Evolutionary conservation across 805 yeast genomes (phyloP).

Genomic region (Saccharomycopsis fibuligera): DNA sequence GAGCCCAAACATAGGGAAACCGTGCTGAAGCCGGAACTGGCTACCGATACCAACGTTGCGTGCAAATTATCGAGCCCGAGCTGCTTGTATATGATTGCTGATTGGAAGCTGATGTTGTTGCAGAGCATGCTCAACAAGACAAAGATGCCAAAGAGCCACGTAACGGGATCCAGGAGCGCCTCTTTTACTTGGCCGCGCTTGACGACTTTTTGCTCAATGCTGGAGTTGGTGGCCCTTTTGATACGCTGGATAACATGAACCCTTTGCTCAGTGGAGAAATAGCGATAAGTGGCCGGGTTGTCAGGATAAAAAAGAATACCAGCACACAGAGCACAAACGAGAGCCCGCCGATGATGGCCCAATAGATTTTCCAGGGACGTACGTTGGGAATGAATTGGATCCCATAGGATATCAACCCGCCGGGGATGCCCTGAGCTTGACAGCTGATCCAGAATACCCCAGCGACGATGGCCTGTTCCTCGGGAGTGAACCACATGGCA

Average conservation of each 20-base stretch:
- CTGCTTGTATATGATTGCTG: slow-evolving; percentile 39
- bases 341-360: slow-evolving; percentile 49
- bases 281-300: slow-evolving; percentile 47
- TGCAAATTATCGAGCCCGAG: slow-evolving; percentile 39
- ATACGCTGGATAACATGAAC: slow-evolving; percentile 42
- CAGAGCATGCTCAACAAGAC: slow-evolving; percentile 43
- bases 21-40: slow-evolving; percentile 43
- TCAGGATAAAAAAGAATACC: slow-evolving; percentile 42
- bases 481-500: slow-evolving; percentile 35
- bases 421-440: too few species aligned
- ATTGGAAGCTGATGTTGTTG: slow-evolving; percentile 48
- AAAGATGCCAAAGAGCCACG: slow-evolving; percentile 37
- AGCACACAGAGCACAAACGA: slow-evolving; percentile 36
- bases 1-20: slow-evolving; percentile 36
- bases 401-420: too few species aligned
- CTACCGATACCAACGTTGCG: slow-evolving; percentile 48
- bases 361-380: slow-evolving; percentile 46
- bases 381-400: too few species aligned
- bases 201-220: slow-evolving; percentile 40
- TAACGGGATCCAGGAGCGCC: slow-evolving; percentile 41
- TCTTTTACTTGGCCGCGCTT: slow-evolving; percentile 45
- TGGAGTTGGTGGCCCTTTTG: slow-evolving; percentile 33
- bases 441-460: slow-evolving; percentile 41
- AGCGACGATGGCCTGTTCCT: slow-evolving; percentile 38
- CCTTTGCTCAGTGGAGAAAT: slow-evolving; percentile 42